Evolutionary conservation across 305 asterid species (phyloP), one percentile per base, ranked within the genome.

Genomic region (Euphrasia arctica): DNA sequence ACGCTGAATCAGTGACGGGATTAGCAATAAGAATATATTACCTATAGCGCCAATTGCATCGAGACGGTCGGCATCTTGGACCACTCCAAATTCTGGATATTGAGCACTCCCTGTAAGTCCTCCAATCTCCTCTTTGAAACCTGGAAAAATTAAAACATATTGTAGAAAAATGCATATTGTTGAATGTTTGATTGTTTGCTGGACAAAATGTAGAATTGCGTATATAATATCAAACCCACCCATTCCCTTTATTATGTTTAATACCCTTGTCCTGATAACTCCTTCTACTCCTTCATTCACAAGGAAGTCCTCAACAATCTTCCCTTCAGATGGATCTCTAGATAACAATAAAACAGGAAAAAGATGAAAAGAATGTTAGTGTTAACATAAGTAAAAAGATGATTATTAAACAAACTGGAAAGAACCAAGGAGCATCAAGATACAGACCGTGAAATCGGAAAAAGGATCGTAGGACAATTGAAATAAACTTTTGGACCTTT

Each of bases 31-130:
- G 15, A 32, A 6, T 12, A 15, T 25, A 34, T 29, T 79, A 92
- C 98, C 97, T 42, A 92, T 85, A 45, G 98, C 97, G 65, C 98
- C 98, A 75, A 92, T 89, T 45, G 97, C 98, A 84, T 92, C 98
- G 72, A 89, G 98, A 52, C 96, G 89, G 69, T 92, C 98, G 55
- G 97, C 98, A 79, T 89, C 98, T 82, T 92, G 98, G 55, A 92
- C 95, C 65, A 92, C 96, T 63, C 88, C 93, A 58, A 83, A 87
- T 80, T 92, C 97, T 63, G 83, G 79, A 29, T 67, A 72, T n/a
- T 73, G 76, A 74, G 51, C 72, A 68, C 58, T 63, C 58, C 39
- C 77, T 13, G 64, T 61, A 63, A 56, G 77, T 62, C 87, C 92
- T 43, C 76, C 77, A 68, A 87, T 66, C 72, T 91, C 98, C 75